Conservation (phyloP, 768 basidiomycete species). For the Phanerochaete carnosa region DNA sequence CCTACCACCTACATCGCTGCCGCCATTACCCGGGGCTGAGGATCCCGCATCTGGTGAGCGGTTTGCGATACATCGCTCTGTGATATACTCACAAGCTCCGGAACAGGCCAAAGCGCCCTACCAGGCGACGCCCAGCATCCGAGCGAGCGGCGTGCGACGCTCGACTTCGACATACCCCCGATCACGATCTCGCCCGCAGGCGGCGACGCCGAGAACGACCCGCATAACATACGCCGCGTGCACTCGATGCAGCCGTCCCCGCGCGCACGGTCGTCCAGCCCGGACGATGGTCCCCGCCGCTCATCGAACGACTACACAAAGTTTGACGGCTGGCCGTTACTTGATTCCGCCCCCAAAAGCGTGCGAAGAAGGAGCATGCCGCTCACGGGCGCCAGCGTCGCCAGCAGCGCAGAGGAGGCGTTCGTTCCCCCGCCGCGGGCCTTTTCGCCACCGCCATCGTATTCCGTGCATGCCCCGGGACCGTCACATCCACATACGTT, state of each 20-base stretch:
- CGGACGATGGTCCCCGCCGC: conserved; percentile 13
- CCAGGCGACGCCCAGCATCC: background rate
- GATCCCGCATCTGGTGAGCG: background rate
- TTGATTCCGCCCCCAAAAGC: background rate
- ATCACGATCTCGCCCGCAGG: conserved; percentile 6
- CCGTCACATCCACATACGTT: background rate
- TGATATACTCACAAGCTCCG: background rate
- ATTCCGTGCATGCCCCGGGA: background rate
- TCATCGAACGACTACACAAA: conserved; percentile 14
- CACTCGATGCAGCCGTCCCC: conserved; percentile 22
- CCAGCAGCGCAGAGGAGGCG: background rate
- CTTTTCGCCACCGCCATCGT: conserved; percentile 7
- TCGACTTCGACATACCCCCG: conserved; percentile 16
- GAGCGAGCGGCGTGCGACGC: background rate
- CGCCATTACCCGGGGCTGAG: background rate
- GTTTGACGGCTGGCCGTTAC: conserved; percentile 20
- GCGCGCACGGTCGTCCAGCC: conserved; percentile 3
- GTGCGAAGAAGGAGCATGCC: conserved; percentile 4
- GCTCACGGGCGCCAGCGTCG: background rate
- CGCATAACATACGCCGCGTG: conserved; percentile 17
- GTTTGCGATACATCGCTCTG: background rate
- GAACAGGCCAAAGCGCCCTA: background rate
- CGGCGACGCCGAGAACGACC: conserved; percentile 5
- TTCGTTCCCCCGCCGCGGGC: background rate
- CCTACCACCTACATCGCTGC: conserved; percentile 8